Evolutionary conservation across 2,329 filamentous ascomycete genomes (phyloP), one percentile per base, ranked within the genome.

Genomic region (Pyrenophora graminea): DNA sequence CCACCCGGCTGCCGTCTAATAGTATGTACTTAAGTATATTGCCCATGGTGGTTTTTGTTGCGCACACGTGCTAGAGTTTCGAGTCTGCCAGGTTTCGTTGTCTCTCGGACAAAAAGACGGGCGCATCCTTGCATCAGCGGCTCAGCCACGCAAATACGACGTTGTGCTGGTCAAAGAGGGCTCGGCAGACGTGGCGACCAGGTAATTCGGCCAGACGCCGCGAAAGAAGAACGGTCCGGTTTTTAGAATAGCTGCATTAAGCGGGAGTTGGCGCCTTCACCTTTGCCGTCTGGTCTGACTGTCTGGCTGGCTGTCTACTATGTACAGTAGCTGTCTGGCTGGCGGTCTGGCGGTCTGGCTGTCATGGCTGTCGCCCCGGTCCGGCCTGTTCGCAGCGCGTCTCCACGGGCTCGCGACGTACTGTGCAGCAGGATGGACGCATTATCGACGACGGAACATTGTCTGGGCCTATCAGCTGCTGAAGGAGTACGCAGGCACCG

Each of bases 161-260:
- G 21, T 31, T 30, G 23, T 45, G 37, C 25, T 13, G 9, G 32
- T 15, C 32, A 33, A 17, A 36, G 31, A 42, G 32, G 15, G 15
- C 27, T 48, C 21, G 25, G 48, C 50, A 31, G 51, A 53, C 47
- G 51, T 60, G 61, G 58, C 61, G 57, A 62, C 55, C 55, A 48
- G 49, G 32, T 36, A 45, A 44, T 41, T 43, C 40, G 53, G 27
- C 53, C 18, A 32, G 34, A 25, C 31, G 21, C 19, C 37, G 13
- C 30, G 33, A 31, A 23, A 45, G 42, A 41, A 38, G 33, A 42
- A 54, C 48, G 57, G 49, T 30, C 19, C 33, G 27, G 45, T 21
- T 33, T 32, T 40, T 17, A 31, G 32, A 23, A 34, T 19, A 34
- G 34, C 23, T 18, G 21, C 49, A 52, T 39, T 47, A 51, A 45